Percentiles rank a stretch among this genome's conserved stretches.
phyloP scores from a whole-genome alignment of 75 land plant genomes.

The Pinus taeda region DNA sequence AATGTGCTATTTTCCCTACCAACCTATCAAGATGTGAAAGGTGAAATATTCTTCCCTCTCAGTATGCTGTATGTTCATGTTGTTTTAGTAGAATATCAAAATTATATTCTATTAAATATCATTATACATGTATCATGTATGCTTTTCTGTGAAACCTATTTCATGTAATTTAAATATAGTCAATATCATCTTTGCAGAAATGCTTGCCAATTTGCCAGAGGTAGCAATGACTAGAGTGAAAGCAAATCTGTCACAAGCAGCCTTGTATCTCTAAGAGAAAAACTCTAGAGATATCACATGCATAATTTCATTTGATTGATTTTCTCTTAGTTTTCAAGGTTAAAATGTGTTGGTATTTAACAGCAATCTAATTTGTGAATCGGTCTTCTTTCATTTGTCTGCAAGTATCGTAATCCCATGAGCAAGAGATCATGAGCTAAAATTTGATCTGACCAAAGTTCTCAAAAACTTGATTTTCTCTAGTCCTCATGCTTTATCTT shows the following conservation, averaged over 20 bases:
- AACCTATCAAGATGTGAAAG: neutral
- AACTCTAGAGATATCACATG: too few relatives aligned
- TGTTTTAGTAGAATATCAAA: neutral
- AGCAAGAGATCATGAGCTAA: too few relatives aligned
- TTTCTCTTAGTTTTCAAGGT: too few relatives aligned
- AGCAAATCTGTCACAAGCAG: neutral
- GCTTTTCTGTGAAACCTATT: neutral
- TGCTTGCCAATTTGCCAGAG: neutral
- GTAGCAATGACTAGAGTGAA: neutral
- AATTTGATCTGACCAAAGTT: too few relatives aligned
- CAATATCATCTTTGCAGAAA: neutral
- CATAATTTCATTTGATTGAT: too few relatives aligned
- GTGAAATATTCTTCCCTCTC: neutral
- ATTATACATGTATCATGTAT: neutral
- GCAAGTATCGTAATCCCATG: too few relatives aligned
- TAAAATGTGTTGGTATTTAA: too few relatives aligned
- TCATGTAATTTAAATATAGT: neutral
- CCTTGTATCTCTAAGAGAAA: neutral
- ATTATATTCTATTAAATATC: neutral
- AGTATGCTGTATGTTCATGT: neutral
- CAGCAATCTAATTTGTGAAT: too few relatives aligned
- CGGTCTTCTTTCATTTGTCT: too few relatives aligned
- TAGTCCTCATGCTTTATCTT: too few relatives aligned
- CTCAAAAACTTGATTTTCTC: too few relatives aligned
- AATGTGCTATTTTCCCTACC: neutral